Evolutionary conservation across 2,329 filamentous ascomycete genomes (phyloP), one percentile per base, ranked within the genome.

Genomic region (Plenodomus biglobosus): DNA sequence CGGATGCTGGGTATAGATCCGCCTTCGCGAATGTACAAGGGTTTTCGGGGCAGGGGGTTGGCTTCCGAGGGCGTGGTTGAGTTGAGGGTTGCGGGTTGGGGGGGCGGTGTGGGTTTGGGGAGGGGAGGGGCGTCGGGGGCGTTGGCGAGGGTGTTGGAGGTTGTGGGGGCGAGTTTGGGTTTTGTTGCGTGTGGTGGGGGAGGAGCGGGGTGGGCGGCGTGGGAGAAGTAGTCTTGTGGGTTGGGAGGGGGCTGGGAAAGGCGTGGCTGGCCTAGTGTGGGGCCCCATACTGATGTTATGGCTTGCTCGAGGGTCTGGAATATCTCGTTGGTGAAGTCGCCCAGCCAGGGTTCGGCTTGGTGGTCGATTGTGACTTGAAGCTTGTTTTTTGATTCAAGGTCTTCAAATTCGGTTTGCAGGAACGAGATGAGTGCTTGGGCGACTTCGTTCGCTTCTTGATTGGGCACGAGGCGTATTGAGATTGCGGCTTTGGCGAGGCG

Each of bases 331-430:
- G 85, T 85, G 3, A 90, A 91, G 61, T 96, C 90, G 13, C 94
- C 92, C 0, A 99, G 83, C 94, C 94, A 99, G 0, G 94, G 91
- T 66, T 99, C 94, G 0, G 94, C 92, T 72, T 89, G 87, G 66
- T 96, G 94, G 57, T 96, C 91, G 56, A 99, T 92, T 22, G 85
- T 86, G 34, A 99, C 83, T 1, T 80, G 86, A 30, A 99, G 78
- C 5, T 79, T 81, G 64, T 99, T 99, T 52, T 88, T 86, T 1
- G 90, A 92, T 22, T 86, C 85, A 1, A 97, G 83, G 15, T 80
- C 73, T 1, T 77, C 78, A 64, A 96, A 99, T 57, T 91, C 82
- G 11, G 80, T 76, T 39, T 84, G 73, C 0, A 96, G 77, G 64
- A 87, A 95, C 1, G 76, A 68, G 0, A 79, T 83, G 4, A 99